Evolutionary conservation across 164 flowering plant genomes (phyloP), one percentile per base, ranked within the genome.

Genomic region (Tinospora cordifolia): DNA sequence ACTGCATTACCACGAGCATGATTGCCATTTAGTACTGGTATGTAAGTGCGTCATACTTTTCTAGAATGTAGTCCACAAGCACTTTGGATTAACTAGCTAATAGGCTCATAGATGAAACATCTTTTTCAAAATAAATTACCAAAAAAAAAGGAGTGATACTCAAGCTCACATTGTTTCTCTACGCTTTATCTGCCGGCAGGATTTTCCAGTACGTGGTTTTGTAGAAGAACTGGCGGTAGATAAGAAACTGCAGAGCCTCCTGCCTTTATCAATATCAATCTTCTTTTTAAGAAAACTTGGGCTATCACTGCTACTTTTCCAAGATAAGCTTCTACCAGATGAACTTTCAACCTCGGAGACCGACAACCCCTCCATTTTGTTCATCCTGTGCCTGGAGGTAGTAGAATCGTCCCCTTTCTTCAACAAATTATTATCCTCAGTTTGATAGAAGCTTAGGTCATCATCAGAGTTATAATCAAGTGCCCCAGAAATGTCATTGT

Each of bases 111-210:
- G 5, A 44, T 9, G 47, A 54, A 30, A 30, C 21, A n/a, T 54
- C 19, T 17, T 54, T 54, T 9, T 8, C 24, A n/a, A 54, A 30
- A 30, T 30, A 30, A 30, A 30, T n/a, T n/a, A 30, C 2, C 4
- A 30, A 8, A 65, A 25, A 38, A 47, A 6, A 0, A 38, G 49
- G 62, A 58, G 27, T 27, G 6, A 51, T 10, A 6, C 6, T 38
- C 62, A 63, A 66, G 67, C 71, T 74, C 8, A 87, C 98, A 85
- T 86, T 22, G 74, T 68, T 69, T 87, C 90, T 67, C 79, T 85
- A 63, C 76, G 82, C 79, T 81, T 83, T 77, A 89, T 85, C 75
- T 82, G 83, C 66, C 97, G 91, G 74, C 98, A 88, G 21, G 98
- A 93, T 81, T 84, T 91, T 17, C 93, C 97, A 8, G 75, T 74